Conservation (phyloP, 2,329 filamentous ascomycete genomes). For the Ophiostoma populinum region DNA sequence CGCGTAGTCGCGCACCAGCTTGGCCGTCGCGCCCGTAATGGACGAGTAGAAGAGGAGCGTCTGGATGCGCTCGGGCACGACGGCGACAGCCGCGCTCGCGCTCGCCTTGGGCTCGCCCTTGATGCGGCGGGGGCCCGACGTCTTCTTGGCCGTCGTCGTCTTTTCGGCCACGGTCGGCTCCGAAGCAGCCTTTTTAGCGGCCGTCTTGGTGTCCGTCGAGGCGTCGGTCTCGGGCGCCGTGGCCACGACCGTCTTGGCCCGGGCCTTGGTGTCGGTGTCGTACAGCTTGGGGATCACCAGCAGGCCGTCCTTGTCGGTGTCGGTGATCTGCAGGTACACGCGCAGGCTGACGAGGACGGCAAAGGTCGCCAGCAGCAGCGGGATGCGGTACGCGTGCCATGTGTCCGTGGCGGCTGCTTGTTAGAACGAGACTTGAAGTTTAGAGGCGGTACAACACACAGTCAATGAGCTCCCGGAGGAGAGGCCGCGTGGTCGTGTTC, state of each 20-base stretch:
- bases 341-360: conserved; percentile 22
- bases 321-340: conserved; percentile 23
- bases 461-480: conserved; percentile 1
- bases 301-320: conserved; percentile 17
- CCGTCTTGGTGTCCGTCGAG: background rate
- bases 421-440: conserved; percentile 1
- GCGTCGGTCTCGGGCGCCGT: too few relatives aligned
- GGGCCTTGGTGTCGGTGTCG: conserved; percentile 5
- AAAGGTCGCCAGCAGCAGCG: conserved; percentile 24
- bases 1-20: conserved; percentile 47
- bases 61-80: conserved; percentile 32
- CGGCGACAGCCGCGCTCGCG: conserved; percentile 13
- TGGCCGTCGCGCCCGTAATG: conserved; percentile 67
- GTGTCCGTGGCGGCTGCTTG: conserved; percentile 17
- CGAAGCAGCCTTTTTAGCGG: background rate
- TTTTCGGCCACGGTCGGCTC: background rate
- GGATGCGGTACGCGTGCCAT: conserved; percentile 30
- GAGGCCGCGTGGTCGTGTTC: conserved; percentile 2
- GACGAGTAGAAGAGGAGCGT: conserved; percentile 80
- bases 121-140: conserved; percentile 26
- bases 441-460: background rate
- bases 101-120: conserved; percentile 21
- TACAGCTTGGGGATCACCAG: conserved; percentile 22
- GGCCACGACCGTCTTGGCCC: background rate
- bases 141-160: conserved; percentile 7